Evolutionary conservation across 208 protist species (phyloP), one percentile per base, ranked within the genome.

Genomic region (Leishmania gerbilli): DNA sequence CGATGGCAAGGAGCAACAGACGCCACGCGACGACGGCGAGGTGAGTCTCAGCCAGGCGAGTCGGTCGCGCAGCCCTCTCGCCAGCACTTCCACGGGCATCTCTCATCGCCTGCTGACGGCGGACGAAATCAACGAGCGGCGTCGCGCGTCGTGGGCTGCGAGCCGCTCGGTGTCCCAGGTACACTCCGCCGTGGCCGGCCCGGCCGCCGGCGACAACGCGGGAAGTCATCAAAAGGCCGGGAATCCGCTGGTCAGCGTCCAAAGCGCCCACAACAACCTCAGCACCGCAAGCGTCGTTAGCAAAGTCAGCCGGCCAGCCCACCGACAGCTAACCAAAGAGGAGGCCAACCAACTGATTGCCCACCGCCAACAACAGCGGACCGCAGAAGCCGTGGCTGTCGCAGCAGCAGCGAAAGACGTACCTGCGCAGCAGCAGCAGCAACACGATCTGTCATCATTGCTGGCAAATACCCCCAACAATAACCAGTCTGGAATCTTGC

Each of bases 321-420:
- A 91, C 51, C 87, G 89, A 34, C 81, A 83, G 72, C 82, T 88
- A 51, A 75, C 79, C 13, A 79, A 84, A 71, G 87, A 91, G 45
- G 86, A 88, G 71, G 56, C 89, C 19, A 60, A 71, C 17, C 77
- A 79, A 27, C 77, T 90, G 3, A 81, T 92, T 49, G 83, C 83
- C 47, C 53, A 83, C 51, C 80, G 80, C 13, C 85, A 87, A 60
- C 78, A 85, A 80, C 88, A 89, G 64, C 79, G 82, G 34, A 68
- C 69, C 56, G 68, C 82, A 75, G 60, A 40, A 79, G n/a, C 64
- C 47, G 34, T 49, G 77, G 17, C 79, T 1, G 71, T 47, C 27
- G 65, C n/a, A 11, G 60, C 77, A 31, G 62, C 83, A 68, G 79
- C 87, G 7, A 55, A 15, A 55, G 51, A 55, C 51, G 11, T 55